A percentile compares a stretch with the other conserved stretches of the same genome.
These are phyloP conservation scores for Lepiota venenata DNA, from an alignment of 768 basidiomycete genomes.

Conservation along the genomic window DNA sequence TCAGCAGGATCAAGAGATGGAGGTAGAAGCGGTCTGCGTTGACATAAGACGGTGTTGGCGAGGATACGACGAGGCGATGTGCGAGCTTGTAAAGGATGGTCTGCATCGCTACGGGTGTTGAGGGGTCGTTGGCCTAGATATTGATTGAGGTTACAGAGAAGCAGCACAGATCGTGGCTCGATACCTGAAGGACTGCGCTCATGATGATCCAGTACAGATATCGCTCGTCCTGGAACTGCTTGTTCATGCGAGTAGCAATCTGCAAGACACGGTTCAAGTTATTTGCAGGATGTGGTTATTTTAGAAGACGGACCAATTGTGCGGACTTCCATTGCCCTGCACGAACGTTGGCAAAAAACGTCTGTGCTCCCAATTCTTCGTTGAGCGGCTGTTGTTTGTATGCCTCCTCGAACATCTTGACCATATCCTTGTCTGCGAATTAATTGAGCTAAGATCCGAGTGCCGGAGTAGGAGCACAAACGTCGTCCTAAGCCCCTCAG, in stretches of 20 bases:
- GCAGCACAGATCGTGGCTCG: background rate
- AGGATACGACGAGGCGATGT: constrained; percentile 65
- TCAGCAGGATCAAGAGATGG: constrained; percentile 67
- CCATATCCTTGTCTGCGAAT: constrained; percentile 64
- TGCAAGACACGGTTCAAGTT: constrained; percentile 23
- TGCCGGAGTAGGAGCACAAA: constrained; percentile 22
- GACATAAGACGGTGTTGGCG: constrained; percentile 58
- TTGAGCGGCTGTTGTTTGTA: constrained; percentile 78
- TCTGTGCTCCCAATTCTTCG: constrained; percentile 81
- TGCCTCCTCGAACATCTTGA: constrained; percentile 83
- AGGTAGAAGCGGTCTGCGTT: constrained; percentile 77
- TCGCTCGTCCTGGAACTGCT: constrained; percentile 77
- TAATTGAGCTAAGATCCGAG: constrained; percentile 1
- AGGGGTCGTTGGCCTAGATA: constrained; percentile 62
- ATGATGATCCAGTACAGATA: constrained; percentile 85
- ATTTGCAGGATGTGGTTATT: background rate
- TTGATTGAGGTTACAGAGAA: background rate
- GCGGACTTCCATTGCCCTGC: constrained; percentile 83
- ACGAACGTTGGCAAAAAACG: constrained; percentile 82
- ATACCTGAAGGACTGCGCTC: constrained; percentile 75
- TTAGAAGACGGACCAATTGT: constrained; percentile 54
- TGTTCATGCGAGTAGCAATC: constrained; percentile 81
- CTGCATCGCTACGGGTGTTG: constrained; percentile 60
- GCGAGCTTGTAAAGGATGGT: constrained; percentile 73
- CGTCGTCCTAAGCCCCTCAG: constrained; percentile 74